Base-by-base conservation (phyloP, 2,329 filamentous ascomycete genomes). In the Thelonectria blattea region DNA sequence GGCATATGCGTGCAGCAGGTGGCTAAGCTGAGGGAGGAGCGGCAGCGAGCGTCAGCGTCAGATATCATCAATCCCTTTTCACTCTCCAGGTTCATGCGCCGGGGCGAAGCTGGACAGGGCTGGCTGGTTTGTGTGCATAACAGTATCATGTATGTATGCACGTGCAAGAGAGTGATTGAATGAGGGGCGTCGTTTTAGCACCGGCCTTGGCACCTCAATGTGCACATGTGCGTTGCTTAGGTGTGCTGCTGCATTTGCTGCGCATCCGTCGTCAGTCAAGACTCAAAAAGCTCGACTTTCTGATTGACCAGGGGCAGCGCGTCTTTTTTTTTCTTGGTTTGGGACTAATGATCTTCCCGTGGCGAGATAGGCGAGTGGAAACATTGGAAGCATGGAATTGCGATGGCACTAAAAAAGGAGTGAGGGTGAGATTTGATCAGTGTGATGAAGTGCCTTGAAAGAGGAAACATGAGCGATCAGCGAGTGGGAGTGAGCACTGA, bases 361-460 rank as follows among this genome's bases (percentile, higher is more conserved):
- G 34, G 60, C 59, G 58, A 70, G 68, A 70, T 70, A 64, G 62
- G 68, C 68, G 68, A 70, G 67, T 55, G 51, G 59, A 63, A 63
- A 63, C 58, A 58, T 48, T 46, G 32, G 22, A 52, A 55, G 52
- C 57, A 47, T 24, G 57, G 22, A 15, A 47, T 56, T 61, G 49
- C 50, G 46, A 59, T 62, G 50, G 53, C 41, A 17, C 41, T 43
- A 43, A 43, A 43, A 20, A 20, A 18, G 41, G 17, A 20, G 46
- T 43, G 41, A 18, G 48, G 27, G 54, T 45, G 47, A 27, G 32
- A 34, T 51, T 30, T 30, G 27, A 30, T 30, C 27, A 30, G 27
- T 30, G 27, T 30, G 27, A 30, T 30, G 27, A 30, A 30, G 27
- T 10, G 27, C 9, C 4, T 30, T 30, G 27, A 30, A 30, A 10